These are phyloP conservation scores for Colletotrichum noveboracense DNA, from an alignment of 2,329 filamentous ascomycete species.

Conservation along the genomic window DNA sequence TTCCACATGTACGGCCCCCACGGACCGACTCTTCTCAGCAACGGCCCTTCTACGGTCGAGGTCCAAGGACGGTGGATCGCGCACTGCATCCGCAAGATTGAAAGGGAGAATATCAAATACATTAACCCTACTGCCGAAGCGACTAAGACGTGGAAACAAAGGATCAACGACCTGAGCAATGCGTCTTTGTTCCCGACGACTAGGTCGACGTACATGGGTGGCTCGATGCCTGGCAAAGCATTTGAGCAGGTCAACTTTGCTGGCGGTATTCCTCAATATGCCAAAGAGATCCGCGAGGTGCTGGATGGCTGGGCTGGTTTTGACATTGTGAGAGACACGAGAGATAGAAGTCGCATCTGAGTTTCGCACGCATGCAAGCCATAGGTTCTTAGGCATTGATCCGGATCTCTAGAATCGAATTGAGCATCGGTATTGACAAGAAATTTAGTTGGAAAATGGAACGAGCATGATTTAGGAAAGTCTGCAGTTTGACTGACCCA, in stretches of 20 bases:
- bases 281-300: conserved; percentile 33
- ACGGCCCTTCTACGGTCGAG: conserved; percentile 60
- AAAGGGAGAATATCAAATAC: conserved; percentile 48
- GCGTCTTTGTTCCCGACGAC: conserved; percentile 53
- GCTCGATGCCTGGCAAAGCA: conserved; percentile 56
- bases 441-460: not conserved
- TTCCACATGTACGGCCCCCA: conserved; percentile 61
- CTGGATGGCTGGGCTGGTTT: conserved; percentile 42
- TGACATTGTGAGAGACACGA: conserved; percentile 25
- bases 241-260: conserved; percentile 38
- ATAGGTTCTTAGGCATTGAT: not conserved
- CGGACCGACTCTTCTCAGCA: conserved; percentile 59
- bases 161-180: conserved; percentile 51
- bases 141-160: conserved; percentile 52
- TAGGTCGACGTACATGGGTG: conserved; percentile 61
- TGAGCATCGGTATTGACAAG: not conserved
- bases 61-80: conserved; percentile 63
- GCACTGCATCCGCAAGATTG: conserved; percentile 54
- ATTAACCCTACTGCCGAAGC: conserved; percentile 54
- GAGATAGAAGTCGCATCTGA: not conserved
- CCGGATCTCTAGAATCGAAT: not conserved
- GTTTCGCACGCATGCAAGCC: not conserved
- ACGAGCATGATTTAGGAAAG: not conserved
- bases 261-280: conserved; percentile 43
- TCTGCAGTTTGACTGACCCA: not conserved